A percentile compares a stretch with the other conserved stretches of the same genome.
These are phyloP conservation scores for Globisporangium cylindrosporum DNA, from an alignment of 352 stramenopile species.

Conservation along the genomic window DNA sequence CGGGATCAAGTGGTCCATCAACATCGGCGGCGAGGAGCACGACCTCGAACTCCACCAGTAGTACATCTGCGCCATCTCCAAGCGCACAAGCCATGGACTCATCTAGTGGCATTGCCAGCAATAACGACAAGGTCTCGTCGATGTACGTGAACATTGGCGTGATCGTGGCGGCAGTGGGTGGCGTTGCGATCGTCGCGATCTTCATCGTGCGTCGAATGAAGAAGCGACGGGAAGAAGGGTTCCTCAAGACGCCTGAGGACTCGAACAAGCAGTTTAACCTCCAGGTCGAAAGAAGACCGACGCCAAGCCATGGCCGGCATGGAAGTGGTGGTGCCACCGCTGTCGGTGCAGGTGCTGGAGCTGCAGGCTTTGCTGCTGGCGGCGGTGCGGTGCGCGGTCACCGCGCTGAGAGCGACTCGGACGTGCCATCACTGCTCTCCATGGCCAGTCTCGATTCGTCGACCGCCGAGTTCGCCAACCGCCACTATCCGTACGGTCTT, in stretches of 20 bases:
- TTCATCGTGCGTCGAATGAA: constrained; percentile 47
- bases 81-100: neutral
- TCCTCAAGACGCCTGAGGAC: constrained; percentile 26
- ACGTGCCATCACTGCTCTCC: constrained; percentile 21
- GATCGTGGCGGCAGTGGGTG: constrained; percentile 35
- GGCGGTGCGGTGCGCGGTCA: constrained; percentile 14
- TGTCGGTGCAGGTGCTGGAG: neutral
- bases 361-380: constrained; percentile 16
- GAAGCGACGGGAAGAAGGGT: constrained; percentile 22
- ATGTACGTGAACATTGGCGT: constrained; percentile 43
- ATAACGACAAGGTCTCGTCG: constrained; percentile 20
- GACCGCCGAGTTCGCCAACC: constrained; percentile 32
- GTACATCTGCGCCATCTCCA: neutral
- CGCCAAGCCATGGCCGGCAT: neutral
- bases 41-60: constrained; percentile 1
- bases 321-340: neutral
- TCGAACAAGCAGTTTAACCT: constrained; percentile 29
- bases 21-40: neutral
- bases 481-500: constrained; percentile 24
- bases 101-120: neutral
- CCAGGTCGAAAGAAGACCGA: constrained; percentile 19
- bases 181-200: constrained; percentile 39
- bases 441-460: constrained; percentile 21
- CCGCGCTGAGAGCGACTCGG: constrained; percentile 18
- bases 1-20: neutral